Evolutionary conservation across 768 basidiomycete genomes (phyloP).

Genomic region (Phaeotremella skinneri): DNA sequence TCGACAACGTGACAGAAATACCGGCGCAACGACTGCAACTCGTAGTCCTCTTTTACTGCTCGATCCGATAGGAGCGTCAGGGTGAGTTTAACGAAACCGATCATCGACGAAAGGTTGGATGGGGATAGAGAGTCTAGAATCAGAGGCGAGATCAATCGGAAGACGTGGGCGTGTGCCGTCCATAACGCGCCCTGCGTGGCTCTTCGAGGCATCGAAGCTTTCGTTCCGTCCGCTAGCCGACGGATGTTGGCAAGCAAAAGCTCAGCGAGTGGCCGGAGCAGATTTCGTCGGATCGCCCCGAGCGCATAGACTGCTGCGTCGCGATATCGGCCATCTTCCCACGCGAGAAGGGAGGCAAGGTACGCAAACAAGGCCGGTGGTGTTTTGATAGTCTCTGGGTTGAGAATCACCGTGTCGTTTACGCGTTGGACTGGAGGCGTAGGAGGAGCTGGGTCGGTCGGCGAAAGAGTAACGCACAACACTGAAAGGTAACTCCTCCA

Average conservation of each 20-base stretch:
- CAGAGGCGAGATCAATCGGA: constrained; percentile 75
- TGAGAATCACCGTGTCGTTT: constrained; percentile 59
- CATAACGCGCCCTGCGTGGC: constrained; percentile 68
- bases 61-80: constrained; percentile 70
- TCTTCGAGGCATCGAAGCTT: constrained; percentile 63
- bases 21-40: constrained; percentile 75
- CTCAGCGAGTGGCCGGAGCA: constrained; percentile 77
- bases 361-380: constrained; percentile 80
- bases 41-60: constrained; percentile 70
- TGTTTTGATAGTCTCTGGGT: constrained; percentile 76
- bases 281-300: constrained; percentile 74
- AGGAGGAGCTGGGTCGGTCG: constrained; percentile 54
- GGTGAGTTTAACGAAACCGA: constrained; percentile 82
- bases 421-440: constrained; percentile 43
- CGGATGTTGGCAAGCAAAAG: constrained; percentile 76
- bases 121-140: constrained; percentile 68
- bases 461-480: constrained; percentile 68
- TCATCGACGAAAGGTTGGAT: constrained; percentile 70
- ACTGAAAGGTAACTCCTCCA: constrained; percentile 60
- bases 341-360: constrained; percentile 80
- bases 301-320: constrained; percentile 84
- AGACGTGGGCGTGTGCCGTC: constrained; percentile 84
- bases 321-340: constrained; percentile 76
- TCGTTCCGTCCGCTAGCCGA: constrained; percentile 77
- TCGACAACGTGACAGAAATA: constrained; percentile 90